These are phyloP conservation scores for Gaeumannomyces sp. DNA, from an alignment of 2,329 filamentous ascomycete species.

Conservation along the genomic window DNA sequence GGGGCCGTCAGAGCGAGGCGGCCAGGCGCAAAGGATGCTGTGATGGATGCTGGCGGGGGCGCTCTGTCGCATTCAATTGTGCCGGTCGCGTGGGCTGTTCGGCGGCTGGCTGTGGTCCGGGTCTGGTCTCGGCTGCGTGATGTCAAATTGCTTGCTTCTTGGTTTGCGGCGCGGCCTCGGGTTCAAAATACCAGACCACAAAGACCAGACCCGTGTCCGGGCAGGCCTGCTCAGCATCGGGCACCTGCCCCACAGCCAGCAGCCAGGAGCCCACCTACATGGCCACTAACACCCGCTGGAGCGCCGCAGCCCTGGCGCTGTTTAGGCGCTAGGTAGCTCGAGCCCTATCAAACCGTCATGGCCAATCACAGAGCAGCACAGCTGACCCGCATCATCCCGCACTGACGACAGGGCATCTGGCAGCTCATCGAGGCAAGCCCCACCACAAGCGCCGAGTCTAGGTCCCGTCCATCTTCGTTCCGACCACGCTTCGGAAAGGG, in stretches of 20 bases:
- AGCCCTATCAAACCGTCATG: neutral
- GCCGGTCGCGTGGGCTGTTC: neutral
- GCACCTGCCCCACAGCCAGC: neutral
- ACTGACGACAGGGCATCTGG: neutral
- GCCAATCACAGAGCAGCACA: neutral
- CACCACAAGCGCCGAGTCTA: neutral
- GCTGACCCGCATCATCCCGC: neutral
- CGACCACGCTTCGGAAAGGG: too few relatives aligned
- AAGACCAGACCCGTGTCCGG: neutral
- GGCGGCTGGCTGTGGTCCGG: neutral
- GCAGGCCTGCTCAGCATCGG: neutral
- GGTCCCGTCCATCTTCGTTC: too few relatives aligned
- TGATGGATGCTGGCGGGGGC: neutral
- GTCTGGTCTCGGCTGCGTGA: neutral
- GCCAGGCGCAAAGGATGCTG: neutral
- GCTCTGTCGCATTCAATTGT: neutral
- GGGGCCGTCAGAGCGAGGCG: neutral
- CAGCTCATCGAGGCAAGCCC: neutral
- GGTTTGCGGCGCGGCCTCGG: neutral
- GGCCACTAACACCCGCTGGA: neutral
- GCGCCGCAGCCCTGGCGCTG: neutral
- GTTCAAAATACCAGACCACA: neutral
- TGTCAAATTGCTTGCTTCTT: constrained; percentile 1
- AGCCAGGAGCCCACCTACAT: neutral
- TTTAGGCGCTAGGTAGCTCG: neutral